Conservation (phyloP, 352 stramenopile genomes). For the Phytopythium aichiense region DNA sequence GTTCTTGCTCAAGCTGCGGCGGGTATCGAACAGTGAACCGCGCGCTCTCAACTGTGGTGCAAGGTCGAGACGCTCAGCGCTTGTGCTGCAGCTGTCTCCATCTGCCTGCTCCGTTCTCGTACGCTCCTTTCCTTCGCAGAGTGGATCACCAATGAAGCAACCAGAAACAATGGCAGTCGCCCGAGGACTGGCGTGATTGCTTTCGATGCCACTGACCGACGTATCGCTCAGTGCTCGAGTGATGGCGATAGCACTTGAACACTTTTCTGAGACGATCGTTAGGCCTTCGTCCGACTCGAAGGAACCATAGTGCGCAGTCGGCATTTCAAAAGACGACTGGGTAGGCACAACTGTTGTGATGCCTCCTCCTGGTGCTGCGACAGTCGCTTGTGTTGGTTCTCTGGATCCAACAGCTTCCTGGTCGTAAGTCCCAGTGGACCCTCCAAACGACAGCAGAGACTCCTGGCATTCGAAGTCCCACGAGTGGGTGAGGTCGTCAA, state of each 20-base stretch:
- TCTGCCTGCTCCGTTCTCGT: neutral
- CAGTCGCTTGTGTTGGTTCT: neutral
- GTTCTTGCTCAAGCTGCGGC: constrained; percentile 15
- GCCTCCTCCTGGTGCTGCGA: neutral
- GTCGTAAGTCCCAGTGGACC: neutral
- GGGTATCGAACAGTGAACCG: neutral
- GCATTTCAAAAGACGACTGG: neutral
- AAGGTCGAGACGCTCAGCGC: neutral
- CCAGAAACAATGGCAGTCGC: neutral
- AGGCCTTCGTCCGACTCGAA: neutral
- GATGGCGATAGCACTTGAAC: neutral
- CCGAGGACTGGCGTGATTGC: neutral
- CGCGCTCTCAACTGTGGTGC: neutral
- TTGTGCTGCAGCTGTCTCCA: neutral
- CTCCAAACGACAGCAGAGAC: neutral
- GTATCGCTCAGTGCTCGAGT: neutral
- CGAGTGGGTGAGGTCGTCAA: constrained; percentile 28
- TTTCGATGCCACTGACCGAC: neutral
- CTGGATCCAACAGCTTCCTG: neutral
- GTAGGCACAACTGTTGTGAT: neutral
- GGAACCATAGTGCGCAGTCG: too few relatives aligned
- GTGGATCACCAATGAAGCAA: neutral
- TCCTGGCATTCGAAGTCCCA: constrained; percentile 14
- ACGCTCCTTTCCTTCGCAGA: neutral
- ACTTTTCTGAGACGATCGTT: neutral